Percentiles rank a stretch among this genome's conserved stretches.
phyloP scores from a whole-genome alignment of 352 stramenopile species.

The Pythium guiyangense region DNA sequence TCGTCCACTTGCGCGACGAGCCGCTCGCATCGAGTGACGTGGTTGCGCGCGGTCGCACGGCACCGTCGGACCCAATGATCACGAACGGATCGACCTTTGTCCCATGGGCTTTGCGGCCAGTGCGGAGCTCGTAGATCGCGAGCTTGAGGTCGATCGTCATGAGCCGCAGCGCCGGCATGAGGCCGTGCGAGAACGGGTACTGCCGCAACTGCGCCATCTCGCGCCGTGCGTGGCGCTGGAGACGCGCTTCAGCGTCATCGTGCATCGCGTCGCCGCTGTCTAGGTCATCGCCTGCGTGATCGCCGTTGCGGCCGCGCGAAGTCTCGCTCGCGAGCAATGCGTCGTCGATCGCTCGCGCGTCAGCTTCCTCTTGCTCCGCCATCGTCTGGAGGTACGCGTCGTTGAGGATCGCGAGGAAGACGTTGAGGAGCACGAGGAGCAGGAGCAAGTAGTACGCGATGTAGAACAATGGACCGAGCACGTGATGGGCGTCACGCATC shows the following conservation, averaged over 20 bases:
- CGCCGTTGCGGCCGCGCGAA: constrained; percentile 3
- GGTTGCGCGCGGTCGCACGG: not conserved
- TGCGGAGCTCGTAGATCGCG: constrained; percentile 35
- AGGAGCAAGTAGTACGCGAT: constrained; percentile 67
- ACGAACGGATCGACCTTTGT: constrained; percentile 56
- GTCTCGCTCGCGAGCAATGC: constrained; percentile 16
- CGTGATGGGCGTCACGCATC: constrained; percentile 35
- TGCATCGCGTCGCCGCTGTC: not conserved
- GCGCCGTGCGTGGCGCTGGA: constrained; percentile 16
- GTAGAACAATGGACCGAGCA: constrained; percentile 64
- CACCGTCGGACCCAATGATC: constrained; percentile 11
- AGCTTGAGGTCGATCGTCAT: constrained; percentile 40
- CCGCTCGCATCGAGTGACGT: not conserved
- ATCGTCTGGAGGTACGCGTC: constrained; percentile 71
- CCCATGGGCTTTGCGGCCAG: constrained; percentile 30
- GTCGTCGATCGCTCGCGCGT: constrained; percentile 41
- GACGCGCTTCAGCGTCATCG: constrained; percentile 21
- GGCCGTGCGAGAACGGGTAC: constrained; percentile 60
- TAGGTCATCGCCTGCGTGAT: not conserved
- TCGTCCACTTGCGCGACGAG: constrained; percentile 42
- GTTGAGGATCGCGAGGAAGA: constrained; percentile 73
- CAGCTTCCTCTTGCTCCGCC: constrained; percentile 49
- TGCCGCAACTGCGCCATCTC: constrained; percentile 43
- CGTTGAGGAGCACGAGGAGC: constrained; percentile 64
- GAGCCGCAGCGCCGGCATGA: constrained; percentile 22